Evolutionary conservation across 108 stramenopile species (phyloP), one percentile per base, ranked within the genome.

Genomic region (Nannochloropsis salina): DNA sequence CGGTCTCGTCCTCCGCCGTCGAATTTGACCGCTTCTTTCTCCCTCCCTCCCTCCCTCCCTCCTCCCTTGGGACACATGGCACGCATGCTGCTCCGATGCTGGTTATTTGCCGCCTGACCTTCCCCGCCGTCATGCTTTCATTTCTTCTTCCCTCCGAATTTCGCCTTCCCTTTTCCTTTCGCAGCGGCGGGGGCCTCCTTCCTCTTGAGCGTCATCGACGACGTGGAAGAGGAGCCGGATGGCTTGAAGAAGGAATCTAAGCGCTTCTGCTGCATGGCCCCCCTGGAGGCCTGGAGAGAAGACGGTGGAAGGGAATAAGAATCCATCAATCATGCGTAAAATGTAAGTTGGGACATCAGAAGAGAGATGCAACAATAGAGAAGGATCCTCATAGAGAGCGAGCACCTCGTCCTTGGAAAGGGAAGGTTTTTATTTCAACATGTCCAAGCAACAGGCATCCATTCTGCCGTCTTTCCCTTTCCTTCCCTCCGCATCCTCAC

Each of bases 401-500:
- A 51, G 12, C 12, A 15, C 31, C 31, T 31, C 31, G 31, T 31
- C 31, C 31, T 31, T 31, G 31, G 31, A 31, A 31, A 31, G 31
- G 31, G 31, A 31, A 31, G 31, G 31, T 31, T 31, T 31, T 31
- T 31, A 31, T 31, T 31, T 31, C 31, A 31, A 31, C 15, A 15
- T 10, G 10, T 10, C 47, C 47, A 51, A 51, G 47, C 10, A 15
- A 12, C 47, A 10, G 47, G 15, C 47, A 15, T 51, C 47, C 47
- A 15, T 15, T 15, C 47, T 51, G 12, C 47, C 47, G 10, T 15
- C 47, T 15, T 51, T 51, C 47, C 47, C 47, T 1, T 51, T 15
- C 47, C 47, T 51, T 92, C 93, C 43, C 90, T 86, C 90, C 94
- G 93, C 88, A 92, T 87, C 15, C 95, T 95, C 85, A 95, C 94